Base-by-base conservation (phyloP, 2,329 filamentous ascomycete species). In the Arthrobotrys megalospora region DNA sequence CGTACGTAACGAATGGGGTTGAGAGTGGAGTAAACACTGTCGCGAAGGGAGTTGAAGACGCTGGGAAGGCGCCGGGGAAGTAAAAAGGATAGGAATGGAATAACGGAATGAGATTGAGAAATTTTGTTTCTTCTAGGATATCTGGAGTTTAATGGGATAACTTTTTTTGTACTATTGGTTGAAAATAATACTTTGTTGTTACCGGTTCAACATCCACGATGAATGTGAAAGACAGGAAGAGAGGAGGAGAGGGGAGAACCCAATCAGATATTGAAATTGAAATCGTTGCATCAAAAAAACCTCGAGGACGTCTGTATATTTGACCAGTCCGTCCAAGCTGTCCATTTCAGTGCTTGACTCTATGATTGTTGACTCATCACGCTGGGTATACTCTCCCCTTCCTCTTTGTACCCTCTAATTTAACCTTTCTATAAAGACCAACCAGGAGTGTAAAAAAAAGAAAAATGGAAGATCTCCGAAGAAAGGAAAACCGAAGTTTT, bases 341-440 rank as follows among this genome's bases (percentile, higher is more conserved):
- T 52, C 72, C 77, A 66, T 58, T 66, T 97, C 93, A 92, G 94
- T 93, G 94, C 94, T 97, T 97, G 94, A 97, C 94, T 97, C 94
- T 97, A 94, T 94, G 87, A 88, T 90, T 77, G 58, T 50, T 87
- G 91, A 90, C 90, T 97, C 94, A 97, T 97, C 94, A 97, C 88
- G 82, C 91, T 71, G 53, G 69, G 64, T 55, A 47, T 55, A 36
- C 38, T 36, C 11, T 64, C 65, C 34, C 34, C 41, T 19, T 16
- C 36, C 16, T 66, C 62, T 28, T 19, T 32, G 12, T 70, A 3
- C 41, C 24, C 43, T 41, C 14, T 14, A 47, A 11, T 24, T 58
- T 69, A 34, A 52, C 16, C 16, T 63, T 16, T 14, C 6, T 14
- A 66, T 38, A 45, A 47, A 90, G 90, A 88, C 84, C 82, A 80